Evolutionary conservation across 2,329 filamentous ascomycete species (phyloP).

Genomic region (Nigrospora sphaerica): DNA sequence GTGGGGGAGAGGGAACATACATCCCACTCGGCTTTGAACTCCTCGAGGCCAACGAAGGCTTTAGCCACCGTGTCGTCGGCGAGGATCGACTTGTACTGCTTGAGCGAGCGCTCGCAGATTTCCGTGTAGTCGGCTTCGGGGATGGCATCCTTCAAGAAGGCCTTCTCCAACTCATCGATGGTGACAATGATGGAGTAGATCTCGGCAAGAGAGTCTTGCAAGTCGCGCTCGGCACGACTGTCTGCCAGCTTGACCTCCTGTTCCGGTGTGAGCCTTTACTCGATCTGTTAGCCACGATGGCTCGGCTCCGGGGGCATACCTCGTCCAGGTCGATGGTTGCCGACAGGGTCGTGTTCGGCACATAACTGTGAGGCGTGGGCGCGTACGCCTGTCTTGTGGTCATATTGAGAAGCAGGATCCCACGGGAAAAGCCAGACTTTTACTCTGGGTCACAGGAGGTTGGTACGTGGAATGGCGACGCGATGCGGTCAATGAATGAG

Average conservation of each 20-base stretch:
- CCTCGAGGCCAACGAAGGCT: slow-evolving; percentile 81
- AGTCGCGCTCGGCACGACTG: slow-evolving; percentile 79
- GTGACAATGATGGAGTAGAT: slow-evolving; percentile 97
- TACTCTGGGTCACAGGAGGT: too few species aligned
- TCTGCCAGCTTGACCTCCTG: slow-evolving; percentile 91
- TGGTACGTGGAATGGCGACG: too few species aligned
- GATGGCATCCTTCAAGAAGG: slow-evolving; percentile 92
- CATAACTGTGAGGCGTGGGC: slow-evolving; percentile 85
- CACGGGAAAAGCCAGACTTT: too few species aligned
- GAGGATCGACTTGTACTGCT: slow-evolving; percentile 94
- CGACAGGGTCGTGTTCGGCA: slow-evolving; percentile 73
- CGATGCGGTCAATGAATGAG: too few species aligned
- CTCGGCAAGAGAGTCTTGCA: slow-evolving; percentile 93
- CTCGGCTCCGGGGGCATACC: slow-evolving; percentile 36
- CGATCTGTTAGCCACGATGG: neutral
- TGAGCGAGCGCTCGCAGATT: slow-evolving; percentile 85
- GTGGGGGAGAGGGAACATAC: slow-evolving; percentile 44
- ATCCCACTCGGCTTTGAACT: slow-evolving; percentile 88
- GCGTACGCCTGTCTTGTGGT: slow-evolving; percentile 67
- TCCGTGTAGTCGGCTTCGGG: slow-evolving; percentile 90
- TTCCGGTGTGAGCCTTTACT: slow-evolving; percentile 3
- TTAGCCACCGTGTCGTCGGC: slow-evolving; percentile 85
- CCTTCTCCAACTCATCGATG: slow-evolving; percentile 90
- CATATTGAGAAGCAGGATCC: slow-evolving; percentile 28
- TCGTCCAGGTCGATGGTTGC: slow-evolving; percentile 93